phyloP scores from a whole-genome alignment of 371 early-diverging fungal species.

The Mortierella sp. region DNA sequence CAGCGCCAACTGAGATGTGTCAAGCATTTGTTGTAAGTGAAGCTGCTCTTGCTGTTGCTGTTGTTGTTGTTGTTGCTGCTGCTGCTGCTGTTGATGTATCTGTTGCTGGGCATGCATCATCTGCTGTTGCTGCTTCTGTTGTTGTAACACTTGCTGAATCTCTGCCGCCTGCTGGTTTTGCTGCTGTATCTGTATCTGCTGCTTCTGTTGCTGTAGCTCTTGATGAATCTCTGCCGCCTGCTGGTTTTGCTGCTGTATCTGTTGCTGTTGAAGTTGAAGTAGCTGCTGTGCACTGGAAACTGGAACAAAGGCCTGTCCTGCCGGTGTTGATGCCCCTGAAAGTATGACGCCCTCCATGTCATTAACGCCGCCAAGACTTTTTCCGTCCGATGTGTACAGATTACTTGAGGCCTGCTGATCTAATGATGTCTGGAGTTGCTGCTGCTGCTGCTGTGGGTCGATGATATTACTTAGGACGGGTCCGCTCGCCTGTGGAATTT shows the following conservation, averaged over 20 bases:
- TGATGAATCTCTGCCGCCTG: slow-evolving; percentile 21
- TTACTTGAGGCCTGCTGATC: slow-evolving; percentile 17
- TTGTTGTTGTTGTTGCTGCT: slow-evolving; percentile 36
- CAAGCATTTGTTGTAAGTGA: slow-evolving; percentile 29
- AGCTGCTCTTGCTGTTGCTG: slow-evolving; percentile 30
- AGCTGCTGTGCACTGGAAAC: slow-evolving; percentile 13
- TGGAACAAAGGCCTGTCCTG: slow-evolving; percentile 10
- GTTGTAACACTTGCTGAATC: slow-evolving; percentile 25
- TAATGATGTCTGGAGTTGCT: slow-evolving; percentile 10
- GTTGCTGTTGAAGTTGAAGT: neutral
- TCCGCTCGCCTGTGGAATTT: slow-evolving; percentile 8
- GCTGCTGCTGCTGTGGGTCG: slow-evolving; percentile 30
- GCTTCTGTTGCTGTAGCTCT: slow-evolving; percentile 24
- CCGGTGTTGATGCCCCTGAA: slow-evolving; percentile 10
- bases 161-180: slow-evolving; percentile 24
- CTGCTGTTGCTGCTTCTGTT: slow-evolving; percentile 35
- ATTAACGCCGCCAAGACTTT: slow-evolving; percentile 7
- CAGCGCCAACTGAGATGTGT: slow-evolving; percentile 15
- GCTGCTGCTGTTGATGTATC: slow-evolving; percentile 34
- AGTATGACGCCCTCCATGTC: slow-evolving; percentile 41
- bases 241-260: slow-evolving; percentile 15
- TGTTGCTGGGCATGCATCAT: slow-evolving; percentile 30
- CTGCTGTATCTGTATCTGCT: slow-evolving; percentile 15
- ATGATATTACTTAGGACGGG: neutral
- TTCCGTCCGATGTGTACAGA: slow-evolving; percentile 7